phyloP scores from a whole-genome alignment of 2,329 filamentous ascomycete genomes.

The Neopestalotiopsis rosae region DNA sequence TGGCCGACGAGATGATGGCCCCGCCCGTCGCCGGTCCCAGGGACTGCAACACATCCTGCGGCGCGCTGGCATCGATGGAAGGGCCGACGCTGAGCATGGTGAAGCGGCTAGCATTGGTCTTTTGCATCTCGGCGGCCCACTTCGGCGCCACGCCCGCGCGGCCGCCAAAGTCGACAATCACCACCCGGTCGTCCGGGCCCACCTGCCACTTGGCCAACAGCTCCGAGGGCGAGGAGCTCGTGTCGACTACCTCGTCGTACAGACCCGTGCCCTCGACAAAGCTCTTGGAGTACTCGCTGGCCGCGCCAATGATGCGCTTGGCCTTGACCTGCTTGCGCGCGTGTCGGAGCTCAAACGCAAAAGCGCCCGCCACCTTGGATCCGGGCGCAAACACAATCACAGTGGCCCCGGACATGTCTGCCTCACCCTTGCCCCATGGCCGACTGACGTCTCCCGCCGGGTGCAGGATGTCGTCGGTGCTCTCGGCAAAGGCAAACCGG shows the following conservation, averaged over 20 bases:
- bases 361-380: slow-evolving; percentile 32
- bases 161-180: slow-evolving; percentile 36
- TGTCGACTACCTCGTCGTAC: slow-evolving; percentile 29
- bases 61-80: slow-evolving; percentile 24
- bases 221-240: slow-evolving; percentile 25
- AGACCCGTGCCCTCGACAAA: slow-evolving; percentile 31
- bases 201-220: slow-evolving; percentile 15
- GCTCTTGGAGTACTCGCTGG: slow-evolving; percentile 29
- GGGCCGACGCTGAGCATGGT: slow-evolving; percentile 27
- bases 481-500: slow-evolving; percentile 37
- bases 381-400: slow-evolving; percentile 39
- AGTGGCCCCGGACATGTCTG: slow-evolving; percentile 38
- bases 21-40: neutral
- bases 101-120: slow-evolving; percentile 16
- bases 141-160: slow-evolving; percentile 25
- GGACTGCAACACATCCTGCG: neutral
- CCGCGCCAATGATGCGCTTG: slow-evolving; percentile 28
- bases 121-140: slow-evolving; percentile 28
- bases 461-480: slow-evolving; percentile 27
- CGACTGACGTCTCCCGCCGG: slow-evolving; percentile 20
- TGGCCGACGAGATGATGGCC: slow-evolving; percentile 22
- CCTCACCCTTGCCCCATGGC: slow-evolving; percentile 35
- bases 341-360: slow-evolving; percentile 26
- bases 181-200: slow-evolving; percentile 22
- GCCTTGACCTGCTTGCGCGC: slow-evolving; percentile 20